Evolutionary conservation across 306 rosid species (phyloP).

Genomic region (Senna tora): DNA sequence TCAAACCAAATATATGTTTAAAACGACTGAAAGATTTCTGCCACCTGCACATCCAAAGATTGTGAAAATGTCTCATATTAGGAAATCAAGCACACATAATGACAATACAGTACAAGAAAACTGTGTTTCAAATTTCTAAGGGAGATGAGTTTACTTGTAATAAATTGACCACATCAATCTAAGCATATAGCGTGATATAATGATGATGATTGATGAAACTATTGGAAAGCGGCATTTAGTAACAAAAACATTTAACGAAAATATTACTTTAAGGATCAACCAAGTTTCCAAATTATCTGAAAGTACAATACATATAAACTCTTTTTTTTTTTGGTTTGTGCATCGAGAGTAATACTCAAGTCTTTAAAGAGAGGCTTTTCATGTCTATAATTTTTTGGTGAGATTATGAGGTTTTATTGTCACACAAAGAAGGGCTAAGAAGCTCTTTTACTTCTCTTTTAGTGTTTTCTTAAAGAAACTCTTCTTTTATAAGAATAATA

Average conservation of each 20-base stretch:
- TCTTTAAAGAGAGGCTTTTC: slow-evolving; percentile 8
- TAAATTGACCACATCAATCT: slow-evolving; percentile 23
- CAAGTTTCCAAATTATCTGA: slow-evolving; percentile 18
- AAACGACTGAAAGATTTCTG: slow-evolving; percentile 71
- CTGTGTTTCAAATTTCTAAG: slow-evolving; percentile 6
- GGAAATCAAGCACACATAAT: slow-evolving; percentile 23
- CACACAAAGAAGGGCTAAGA: slow-evolving; percentile 9
- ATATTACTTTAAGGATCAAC: slow-evolving; percentile 3
- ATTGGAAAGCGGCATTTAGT: slow-evolving; percentile 3
- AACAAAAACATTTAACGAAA: slow-evolving; percentile 5
- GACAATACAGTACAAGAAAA: slow-evolving; percentile 23
- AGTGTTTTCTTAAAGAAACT: background rate
- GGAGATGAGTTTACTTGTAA: slow-evolving; percentile 15
- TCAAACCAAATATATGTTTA: slow-evolving; percentile 65
- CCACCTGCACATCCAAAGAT: slow-evolving; percentile 64
- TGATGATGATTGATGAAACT: slow-evolving; percentile 16
- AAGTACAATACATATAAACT: background rate
- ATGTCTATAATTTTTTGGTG: slow-evolving; percentile 12
- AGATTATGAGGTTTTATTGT: background rate
- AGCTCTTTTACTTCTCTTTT: background rate
- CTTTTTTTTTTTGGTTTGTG: background rate
- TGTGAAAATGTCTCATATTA: slow-evolving; percentile 34
- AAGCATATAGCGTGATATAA: slow-evolving; percentile 10
- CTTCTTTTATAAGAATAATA: slow-evolving; percentile 8
- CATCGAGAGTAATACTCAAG: slow-evolving; percentile 5